phyloP scores from a whole-genome alignment of 495 filamentous ascomycete genomes.

The Podospora didyma region DNA sequence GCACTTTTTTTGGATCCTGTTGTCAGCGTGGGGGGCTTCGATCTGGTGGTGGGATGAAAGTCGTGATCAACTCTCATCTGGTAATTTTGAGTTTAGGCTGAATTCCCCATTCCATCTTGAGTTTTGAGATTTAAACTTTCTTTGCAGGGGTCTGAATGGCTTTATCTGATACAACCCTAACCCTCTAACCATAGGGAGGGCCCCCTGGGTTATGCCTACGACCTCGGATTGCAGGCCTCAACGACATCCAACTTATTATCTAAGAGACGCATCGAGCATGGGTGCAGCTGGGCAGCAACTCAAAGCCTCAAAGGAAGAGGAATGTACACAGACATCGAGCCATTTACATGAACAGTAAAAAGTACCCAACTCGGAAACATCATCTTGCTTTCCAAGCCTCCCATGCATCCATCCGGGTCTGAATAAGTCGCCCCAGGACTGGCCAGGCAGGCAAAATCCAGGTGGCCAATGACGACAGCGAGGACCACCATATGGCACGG shows the following conservation, averaged over 20 bases:
- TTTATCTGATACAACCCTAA: background rate
- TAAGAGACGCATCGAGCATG: too few relatives aligned
- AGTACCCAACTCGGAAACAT: too few relatives aligned
- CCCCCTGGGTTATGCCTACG: too few relatives aligned
- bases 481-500: background rate
- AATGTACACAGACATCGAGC: too few relatives aligned
- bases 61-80: background rate
- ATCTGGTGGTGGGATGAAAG: too few relatives aligned
- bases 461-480: background rate
- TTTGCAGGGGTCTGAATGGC: background rate
- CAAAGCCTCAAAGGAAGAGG: too few relatives aligned
- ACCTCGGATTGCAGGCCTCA: too few relatives aligned
- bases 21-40: background rate
- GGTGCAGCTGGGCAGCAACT: too few relatives aligned
- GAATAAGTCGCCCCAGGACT: background rate
- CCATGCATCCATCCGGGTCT: background rate
- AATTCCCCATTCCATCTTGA: background rate
- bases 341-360: too few relatives aligned
- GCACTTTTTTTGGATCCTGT: background rate
- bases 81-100: background rate
- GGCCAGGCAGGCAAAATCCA: background rate
- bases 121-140: background rate
- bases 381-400: too few relatives aligned
- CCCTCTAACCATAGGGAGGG: too few relatives aligned
- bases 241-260: too few relatives aligned